Percentiles rank a stretch among this genome's conserved stretches.
These are phyloP conservation scores for Quercus bicolor DNA, from an alignment of 306 rosid species.

Conservation along the genomic window DNA sequence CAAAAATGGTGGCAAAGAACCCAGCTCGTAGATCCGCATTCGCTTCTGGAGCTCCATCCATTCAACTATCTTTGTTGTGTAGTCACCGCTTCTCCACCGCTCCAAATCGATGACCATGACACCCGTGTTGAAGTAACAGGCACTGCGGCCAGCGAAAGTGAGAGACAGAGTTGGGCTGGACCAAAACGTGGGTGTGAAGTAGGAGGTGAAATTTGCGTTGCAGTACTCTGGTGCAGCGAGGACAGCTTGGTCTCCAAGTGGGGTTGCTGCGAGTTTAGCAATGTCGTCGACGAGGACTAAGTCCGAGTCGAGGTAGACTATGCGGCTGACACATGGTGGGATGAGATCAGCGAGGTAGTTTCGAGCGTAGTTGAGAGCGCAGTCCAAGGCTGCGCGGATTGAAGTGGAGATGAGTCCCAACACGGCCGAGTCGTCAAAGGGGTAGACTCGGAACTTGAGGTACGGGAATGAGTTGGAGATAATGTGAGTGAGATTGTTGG, in stretches of 20 bases:
- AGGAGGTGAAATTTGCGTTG: constrained; percentile 77
- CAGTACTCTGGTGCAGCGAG: constrained; percentile 98
- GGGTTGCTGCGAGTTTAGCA: constrained; percentile 65
- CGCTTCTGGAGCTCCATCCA: constrained; percentile 99
- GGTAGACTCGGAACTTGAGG: constrained; percentile 69
- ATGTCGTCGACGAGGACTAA: constrained; percentile 87
- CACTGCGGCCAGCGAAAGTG: constrained; percentile 58
- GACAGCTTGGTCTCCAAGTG: constrained; percentile 33
- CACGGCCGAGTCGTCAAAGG: constrained; percentile 55
- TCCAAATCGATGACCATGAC: constrained; percentile 89
- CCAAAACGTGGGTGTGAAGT: constrained; percentile 88
- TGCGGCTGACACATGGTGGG: constrained; percentile 45
- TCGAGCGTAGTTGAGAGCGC: constrained; percentile 93
- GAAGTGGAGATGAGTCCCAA: constrained; percentile 84
- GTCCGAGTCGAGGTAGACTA: constrained; percentile 93
- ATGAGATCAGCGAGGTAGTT: constrained; percentile 72
- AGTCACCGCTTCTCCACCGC: constrained; percentile 78
- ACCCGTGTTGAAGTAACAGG: constrained; percentile 96
- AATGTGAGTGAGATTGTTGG: constrained; percentile 35
- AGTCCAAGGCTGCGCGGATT: constrained; percentile 82
- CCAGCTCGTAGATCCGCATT: constrained; percentile 91
- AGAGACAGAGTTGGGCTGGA: constrained; percentile 70
- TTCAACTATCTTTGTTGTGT: constrained; percentile 70
- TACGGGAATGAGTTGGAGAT: constrained; percentile 66
- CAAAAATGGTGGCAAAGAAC: constrained; percentile 84